Evolutionary conservation across 2,329 filamentous ascomycete genomes (phyloP), one percentile per base, ranked within the genome.

Genomic region (Teratosphaeria epicoccoides): DNA sequence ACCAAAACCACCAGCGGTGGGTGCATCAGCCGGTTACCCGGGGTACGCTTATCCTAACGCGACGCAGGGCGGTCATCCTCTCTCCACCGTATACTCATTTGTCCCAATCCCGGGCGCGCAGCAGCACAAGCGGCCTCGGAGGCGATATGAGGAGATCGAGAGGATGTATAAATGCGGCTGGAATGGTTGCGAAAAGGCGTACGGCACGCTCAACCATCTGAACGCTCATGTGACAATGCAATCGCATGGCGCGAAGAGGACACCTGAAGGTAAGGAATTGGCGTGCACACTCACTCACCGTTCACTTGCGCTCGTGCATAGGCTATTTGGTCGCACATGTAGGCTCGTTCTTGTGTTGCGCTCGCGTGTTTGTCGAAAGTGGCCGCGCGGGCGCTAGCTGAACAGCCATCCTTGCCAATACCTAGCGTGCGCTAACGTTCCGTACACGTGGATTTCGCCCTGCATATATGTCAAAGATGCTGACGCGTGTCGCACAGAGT

Each of bases 211-310:
- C 56, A 98, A 98, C 70, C 93, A 98, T 68, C 70, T 98, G 61
- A 98, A 98, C 66, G 93, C 93, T 37, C 93, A 98, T 66, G 93
- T 98, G 47, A 97, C 93, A 12, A 97, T 97, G 93, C 93, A 98
- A 70, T 93, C 88, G 55, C 93, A 98, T 63, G 93, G 93, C 10
- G 77, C 82, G 60, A 98, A 98, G 74, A 82, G 93, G 59, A 96
- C 91, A 53, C 93, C 93, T 43, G 93, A 98, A 86, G 91, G 93
- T 96, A 84, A 70, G 85, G 28, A 6, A 14, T 20, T 6, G 14
- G 20, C 49, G 33, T 44, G n/a, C 12, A n/a, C 7, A 48, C 26
- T 24, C 3, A 12, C 17, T 7, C 44, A 17, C 6, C 25, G 44
- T 17, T 17, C n/a, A 4, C 23, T 24, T 12, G 25, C 23, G 44